Evolutionary conservation across 345 rosid species (phyloP).

Genomic region (Trapa bicornis): DNA sequence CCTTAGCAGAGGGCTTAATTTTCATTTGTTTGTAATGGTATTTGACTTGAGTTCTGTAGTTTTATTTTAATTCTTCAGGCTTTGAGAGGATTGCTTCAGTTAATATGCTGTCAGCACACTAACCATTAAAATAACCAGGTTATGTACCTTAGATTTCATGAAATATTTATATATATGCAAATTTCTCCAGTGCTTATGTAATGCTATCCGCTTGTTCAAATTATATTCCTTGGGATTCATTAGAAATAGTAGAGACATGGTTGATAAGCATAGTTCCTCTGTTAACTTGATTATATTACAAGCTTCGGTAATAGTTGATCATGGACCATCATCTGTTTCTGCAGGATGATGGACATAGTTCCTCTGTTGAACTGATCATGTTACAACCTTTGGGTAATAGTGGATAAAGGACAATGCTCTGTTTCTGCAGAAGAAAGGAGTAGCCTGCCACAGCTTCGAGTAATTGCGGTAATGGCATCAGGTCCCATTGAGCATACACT

Average conservation of each 20-base stretch:
- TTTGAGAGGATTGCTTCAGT: not conserved
- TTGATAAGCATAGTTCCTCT: too few relatives aligned
- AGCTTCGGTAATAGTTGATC: not conserved
- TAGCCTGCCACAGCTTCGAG: not conserved
- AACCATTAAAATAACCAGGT: not conserved
- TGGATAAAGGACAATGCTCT: slow-evolving; percentile 1
- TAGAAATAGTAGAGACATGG: not conserved
- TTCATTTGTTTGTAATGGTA: not conserved
- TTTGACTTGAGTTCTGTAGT: not conserved
- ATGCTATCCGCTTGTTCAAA: not conserved
- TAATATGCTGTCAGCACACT: not conserved
- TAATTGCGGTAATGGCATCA: not conserved
- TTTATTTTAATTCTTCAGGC: not conserved
- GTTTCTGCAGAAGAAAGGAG: not conserved
- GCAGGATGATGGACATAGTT: not conserved
- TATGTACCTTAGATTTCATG: not conserved
- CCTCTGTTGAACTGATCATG: not conserved
- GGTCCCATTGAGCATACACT: too few relatives aligned
- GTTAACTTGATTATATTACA: not conserved
- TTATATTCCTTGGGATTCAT: not conserved
- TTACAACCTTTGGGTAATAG: not conserved
- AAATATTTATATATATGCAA: not conserved
- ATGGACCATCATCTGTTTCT: not conserved
- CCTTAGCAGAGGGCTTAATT: not conserved
- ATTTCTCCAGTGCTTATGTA: not conserved